Percentiles rank a stretch among this genome's conserved stretches.
Evolutionary conservation across 768 basidiomycete genomes (phyloP).

Genomic region (Ramaria sp.): DNA sequence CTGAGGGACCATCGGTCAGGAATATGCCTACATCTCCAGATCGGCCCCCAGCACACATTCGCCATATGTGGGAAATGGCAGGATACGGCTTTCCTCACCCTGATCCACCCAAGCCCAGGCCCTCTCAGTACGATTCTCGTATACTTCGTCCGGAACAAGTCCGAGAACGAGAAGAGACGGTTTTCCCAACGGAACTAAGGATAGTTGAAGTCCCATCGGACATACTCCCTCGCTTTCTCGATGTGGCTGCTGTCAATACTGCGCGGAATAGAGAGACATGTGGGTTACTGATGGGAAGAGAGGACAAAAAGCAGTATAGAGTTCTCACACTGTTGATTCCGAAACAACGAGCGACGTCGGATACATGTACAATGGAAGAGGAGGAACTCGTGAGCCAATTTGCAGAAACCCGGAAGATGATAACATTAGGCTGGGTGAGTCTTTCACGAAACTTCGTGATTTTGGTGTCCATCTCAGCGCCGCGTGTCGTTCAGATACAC

Average conservation of each 20-base stretch:
- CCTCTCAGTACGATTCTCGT: conserved; percentile 11
- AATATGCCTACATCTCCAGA: conserved; percentile 8
- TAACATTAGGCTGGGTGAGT: conserved; percentile 87
- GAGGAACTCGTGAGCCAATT: conserved; percentile 82
- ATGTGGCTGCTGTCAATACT: conserved; percentile 73
- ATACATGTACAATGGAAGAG: conserved; percentile 89
- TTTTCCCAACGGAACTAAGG: conserved; percentile 34
- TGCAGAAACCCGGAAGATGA: conserved; percentile 67
- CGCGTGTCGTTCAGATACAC: conserved; percentile 58
- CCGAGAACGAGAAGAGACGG: conserved; percentile 2
- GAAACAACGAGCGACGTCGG: conserved; percentile 78
- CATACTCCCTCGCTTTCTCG: conserved; percentile 64
- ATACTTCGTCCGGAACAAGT: conserved; percentile 10
- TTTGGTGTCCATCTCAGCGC: background rate
- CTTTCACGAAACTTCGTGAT: background rate
- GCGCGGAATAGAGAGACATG: conserved; percentile 75
- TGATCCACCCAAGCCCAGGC: conserved; percentile 2
- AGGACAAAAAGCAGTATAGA: conserved; percentile 43
- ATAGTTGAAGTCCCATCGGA: conserved; percentile 59
- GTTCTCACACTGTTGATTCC: conserved; percentile 83
- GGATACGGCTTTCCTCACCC: background rate
- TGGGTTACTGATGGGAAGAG: conserved; percentile 70
- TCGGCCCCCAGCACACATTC: conserved; percentile 2
- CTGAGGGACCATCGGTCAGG: conserved; percentile 13
- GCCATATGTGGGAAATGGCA: conserved; percentile 2